phyloP scores from a whole-genome alignment of 1,139 yeast genomes.

The Saccharomycopsis hybrid region DNA sequence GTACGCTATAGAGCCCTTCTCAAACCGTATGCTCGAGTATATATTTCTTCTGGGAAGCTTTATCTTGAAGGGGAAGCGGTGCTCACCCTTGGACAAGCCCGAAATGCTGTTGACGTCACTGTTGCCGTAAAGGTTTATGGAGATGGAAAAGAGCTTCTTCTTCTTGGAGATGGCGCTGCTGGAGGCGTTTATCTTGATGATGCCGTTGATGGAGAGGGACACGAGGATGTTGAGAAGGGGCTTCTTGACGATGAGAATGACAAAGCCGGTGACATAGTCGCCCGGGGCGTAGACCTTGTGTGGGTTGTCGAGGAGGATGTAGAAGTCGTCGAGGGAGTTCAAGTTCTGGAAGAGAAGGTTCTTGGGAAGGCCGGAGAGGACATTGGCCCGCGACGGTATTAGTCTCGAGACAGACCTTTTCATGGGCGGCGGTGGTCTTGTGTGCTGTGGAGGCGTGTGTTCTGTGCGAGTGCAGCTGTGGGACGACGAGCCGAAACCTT shows the following conservation, averaged over 20 bases:
- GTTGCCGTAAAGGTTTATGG: conserved; percentile 66
- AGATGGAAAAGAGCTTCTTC: conserved; percentile 57
- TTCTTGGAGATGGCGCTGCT: conserved; percentile 31
- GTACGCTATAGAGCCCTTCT: conserved; percentile 77
- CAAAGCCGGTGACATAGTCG: conserved; percentile 58
- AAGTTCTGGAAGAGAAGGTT: conserved; percentile 28
- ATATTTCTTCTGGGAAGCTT: conserved; percentile 66
- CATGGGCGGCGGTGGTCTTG: too few species aligned
- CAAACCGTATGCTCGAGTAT: conserved; percentile 74
- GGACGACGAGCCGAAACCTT: too few species aligned
- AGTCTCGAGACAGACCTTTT: too few species aligned
- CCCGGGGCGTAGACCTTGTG: conserved; percentile 60
- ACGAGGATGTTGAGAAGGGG: conserved; percentile 50
- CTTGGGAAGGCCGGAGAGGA: conserved; percentile 6
- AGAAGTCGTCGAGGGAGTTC: conserved; percentile 44
- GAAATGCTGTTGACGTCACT: too few species aligned
- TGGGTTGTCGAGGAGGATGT: conserved; percentile 45
- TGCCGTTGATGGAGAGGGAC: conserved; percentile 48
- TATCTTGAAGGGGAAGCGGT: conserved; percentile 78
- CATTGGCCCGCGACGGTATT: conserved; percentile 3
- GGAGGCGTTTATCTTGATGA: conserved; percentile 45
- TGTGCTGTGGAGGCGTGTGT: too few species aligned
- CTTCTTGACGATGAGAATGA: conserved; percentile 48
- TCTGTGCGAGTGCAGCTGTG: too few species aligned
- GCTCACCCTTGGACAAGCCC: conserved; percentile 65